Percentiles rank a stretch among this genome's conserved stretches.
Evolutionary conservation across 2,329 filamentous ascomycete genomes (phyloP).

Genomic region (Diaporthe ilicicola): DNA sequence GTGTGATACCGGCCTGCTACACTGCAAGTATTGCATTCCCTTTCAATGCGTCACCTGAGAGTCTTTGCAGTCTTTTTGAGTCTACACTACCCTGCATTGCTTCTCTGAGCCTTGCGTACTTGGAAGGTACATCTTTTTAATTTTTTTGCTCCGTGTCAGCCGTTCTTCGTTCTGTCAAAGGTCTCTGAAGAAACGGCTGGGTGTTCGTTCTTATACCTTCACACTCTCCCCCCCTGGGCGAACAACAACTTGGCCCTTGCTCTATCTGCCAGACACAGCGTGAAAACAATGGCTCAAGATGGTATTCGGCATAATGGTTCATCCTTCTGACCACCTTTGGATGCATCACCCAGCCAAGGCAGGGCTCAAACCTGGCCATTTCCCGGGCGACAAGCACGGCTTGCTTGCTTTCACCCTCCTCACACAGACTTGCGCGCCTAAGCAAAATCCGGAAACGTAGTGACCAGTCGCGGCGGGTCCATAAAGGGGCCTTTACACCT

Average conservation of each 20-base stretch:
- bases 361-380: neutral
- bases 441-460: constrained; percentile 26
- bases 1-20: no score
- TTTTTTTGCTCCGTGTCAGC: neutral
- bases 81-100: neutral
- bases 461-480: neutral
- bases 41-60: neutral
- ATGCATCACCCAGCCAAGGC: no score
- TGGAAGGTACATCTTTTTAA: neutral
- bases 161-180: neutral
- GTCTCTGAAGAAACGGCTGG: neutral
- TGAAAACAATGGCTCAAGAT: neutral
- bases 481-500: constrained; percentile 26
- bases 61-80: neutral
- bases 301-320: neutral
- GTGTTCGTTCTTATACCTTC: neutral
- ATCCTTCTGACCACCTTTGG: neutral
- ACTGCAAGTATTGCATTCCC: neutral
- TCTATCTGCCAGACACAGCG: neutral
- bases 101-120: neutral
- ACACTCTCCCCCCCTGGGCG: no score
- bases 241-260: neutral
- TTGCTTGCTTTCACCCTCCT: no score
- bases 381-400: neutral
- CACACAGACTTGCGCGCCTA: constrained; percentile 1